Conservation (phyloP, 768 basidiomycete genomes). For the Mycena polygramma region DNA sequence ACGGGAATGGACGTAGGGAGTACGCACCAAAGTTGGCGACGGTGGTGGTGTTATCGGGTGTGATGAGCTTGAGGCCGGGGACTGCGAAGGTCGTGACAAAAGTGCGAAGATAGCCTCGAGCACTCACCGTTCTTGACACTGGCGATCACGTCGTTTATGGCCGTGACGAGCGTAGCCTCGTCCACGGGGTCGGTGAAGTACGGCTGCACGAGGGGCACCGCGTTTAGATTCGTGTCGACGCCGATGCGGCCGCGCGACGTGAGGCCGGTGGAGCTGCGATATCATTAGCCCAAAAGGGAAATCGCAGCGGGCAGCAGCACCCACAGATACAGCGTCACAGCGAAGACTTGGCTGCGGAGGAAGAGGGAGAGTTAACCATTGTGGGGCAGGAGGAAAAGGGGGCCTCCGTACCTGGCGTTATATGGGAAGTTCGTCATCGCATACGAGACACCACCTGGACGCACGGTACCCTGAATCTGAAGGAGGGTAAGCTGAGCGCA, state of each 20-base stretch:
- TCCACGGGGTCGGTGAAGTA: conserved; percentile 73
- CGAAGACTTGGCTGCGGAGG: conserved; percentile 62
- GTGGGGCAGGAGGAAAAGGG: background rate
- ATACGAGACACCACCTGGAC: conserved; percentile 67
- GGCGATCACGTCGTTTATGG: conserved; percentile 62
- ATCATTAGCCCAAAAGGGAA: conserved; percentile 14
- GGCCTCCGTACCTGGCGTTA: conserved; percentile 54
- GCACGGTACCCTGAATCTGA: conserved; percentile 73
- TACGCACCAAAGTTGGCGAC: conserved; percentile 63
- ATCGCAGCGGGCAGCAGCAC: conserved; percentile 20
- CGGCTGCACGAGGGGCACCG: conserved; percentile 61
- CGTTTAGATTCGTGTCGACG: conserved; percentile 65
- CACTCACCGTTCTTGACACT: conserved; percentile 57
- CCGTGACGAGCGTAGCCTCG: conserved; percentile 63
- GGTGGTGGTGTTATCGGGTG: conserved; percentile 71
- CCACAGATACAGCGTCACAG: conserved; percentile 72
- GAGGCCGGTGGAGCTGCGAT: conserved; percentile 65
- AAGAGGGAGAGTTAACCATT: background rate
- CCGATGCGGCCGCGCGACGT: conserved; percentile 75
- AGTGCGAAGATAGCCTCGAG: conserved; percentile 8
- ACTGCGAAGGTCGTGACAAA: conserved; percentile 47
- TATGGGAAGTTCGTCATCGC: conserved; percentile 63
- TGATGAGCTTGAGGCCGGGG: conserved; percentile 65
- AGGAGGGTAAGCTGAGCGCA: background rate
- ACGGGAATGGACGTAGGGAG: background rate